phyloP scores from a whole-genome alignment of 73 alveolate genomes.

The Paramecium tetraurelia region DNA sequence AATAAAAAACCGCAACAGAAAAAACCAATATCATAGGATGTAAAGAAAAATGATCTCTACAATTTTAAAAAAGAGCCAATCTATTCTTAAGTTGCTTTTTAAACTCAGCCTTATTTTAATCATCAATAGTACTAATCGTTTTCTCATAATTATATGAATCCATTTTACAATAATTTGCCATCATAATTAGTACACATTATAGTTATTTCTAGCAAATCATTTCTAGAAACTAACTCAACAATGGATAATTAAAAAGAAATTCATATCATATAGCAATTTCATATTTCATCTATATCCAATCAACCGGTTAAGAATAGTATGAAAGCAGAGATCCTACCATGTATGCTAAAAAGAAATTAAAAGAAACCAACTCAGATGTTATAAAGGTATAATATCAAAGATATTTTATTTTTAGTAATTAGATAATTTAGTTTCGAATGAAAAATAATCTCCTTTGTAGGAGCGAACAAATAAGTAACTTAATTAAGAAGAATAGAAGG shows the following conservation, averaged over 20 bases:
- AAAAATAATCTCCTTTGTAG: background rate
- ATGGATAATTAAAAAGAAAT: background rate
- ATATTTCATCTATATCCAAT: background rate
- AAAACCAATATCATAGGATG: background rate
- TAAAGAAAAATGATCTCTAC: constrained; percentile 11
- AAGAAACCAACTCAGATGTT: background rate
- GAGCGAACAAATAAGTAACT: background rate
- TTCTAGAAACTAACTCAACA: background rate
- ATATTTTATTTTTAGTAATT: background rate
- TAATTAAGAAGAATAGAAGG: background rate
- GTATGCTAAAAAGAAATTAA: constrained; percentile 10
- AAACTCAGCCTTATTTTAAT: background rate
- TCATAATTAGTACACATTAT: background rate
- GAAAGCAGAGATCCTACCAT: constrained; percentile 26
- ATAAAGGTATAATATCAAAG: background rate
- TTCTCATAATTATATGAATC: background rate
- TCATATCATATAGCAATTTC: constrained; percentile 34
- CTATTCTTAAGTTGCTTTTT: background rate
- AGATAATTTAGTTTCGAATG: background rate
- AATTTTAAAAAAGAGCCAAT: constrained; percentile 4
- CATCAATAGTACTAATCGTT: background rate
- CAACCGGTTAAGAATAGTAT: background rate
- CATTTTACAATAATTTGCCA: background rate
- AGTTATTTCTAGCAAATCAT: background rate
- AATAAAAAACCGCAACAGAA: background rate